These are phyloP conservation scores for Erysiphe pulchra DNA, from an alignment of 2,329 filamentous ascomycete genomes.

Conservation along the genomic window DNA sequence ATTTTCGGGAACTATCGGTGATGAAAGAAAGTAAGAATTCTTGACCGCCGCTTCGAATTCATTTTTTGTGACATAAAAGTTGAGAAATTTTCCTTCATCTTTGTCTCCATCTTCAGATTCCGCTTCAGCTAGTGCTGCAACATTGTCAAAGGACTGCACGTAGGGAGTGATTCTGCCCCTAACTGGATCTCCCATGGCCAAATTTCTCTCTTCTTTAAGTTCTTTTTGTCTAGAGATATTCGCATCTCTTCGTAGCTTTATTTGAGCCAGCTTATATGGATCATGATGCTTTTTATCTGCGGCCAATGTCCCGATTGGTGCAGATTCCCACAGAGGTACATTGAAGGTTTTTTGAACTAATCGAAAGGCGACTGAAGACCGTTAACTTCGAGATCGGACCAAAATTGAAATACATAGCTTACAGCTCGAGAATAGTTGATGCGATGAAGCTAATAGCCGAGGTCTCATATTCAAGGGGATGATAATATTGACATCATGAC, in stretches of 20 bases:
- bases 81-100: constrained; percentile 26
- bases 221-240: constrained; percentile 53
- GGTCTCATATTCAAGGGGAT: too few species aligned
- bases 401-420: too few species aligned
- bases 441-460: too few species aligned
- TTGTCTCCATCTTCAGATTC: constrained; percentile 20
- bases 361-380: too few species aligned
- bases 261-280: constrained; percentile 59
- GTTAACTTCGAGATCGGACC: too few species aligned
- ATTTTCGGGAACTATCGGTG: constrained; percentile 20
- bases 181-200: constrained; percentile 49
- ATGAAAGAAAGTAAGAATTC: constrained; percentile 41
- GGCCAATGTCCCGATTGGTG: constrained; percentile 14
- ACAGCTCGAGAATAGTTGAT: too few species aligned
- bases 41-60: constrained; percentile 42
- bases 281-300: constrained; percentile 46
- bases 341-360: too few species aligned
- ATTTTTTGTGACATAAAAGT: constrained; percentile 44
- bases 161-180: constrained; percentile 60
- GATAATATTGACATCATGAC: too few species aligned
- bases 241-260: constrained; percentile 58
- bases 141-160: constrained; percentile 52
- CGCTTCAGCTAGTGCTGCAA: constrained; percentile 11
- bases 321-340: too few species aligned
- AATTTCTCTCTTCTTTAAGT: constrained; percentile 37